Percentiles rank a stretch among this genome's conserved stretches.
Conservation (phyloP, 2,329 filamentous ascomycete genomes). For the Cercospora janseana region DNA sequence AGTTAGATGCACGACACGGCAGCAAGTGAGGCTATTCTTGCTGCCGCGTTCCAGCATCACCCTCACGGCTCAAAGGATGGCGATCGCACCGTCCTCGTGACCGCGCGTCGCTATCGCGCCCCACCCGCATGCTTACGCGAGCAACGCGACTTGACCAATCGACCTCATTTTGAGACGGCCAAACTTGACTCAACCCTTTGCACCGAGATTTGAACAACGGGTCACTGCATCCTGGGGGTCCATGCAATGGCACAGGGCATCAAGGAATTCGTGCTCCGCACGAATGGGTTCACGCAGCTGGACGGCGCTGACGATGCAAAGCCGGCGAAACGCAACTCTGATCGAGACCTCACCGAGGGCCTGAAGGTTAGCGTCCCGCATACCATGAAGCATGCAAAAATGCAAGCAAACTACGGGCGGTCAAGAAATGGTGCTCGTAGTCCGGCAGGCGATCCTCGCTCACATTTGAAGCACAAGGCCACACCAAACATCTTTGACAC, state of each 20-base stretch:
- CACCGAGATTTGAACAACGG: no score
- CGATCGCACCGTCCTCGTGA: slow-evolving; percentile 8
- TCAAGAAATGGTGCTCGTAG: not conserved
- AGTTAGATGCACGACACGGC: not conserved
- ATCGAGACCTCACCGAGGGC: not conserved
- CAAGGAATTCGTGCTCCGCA: slow-evolving; percentile 13
- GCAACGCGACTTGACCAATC: not conserved
- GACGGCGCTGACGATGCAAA: slow-evolving; percentile 7
- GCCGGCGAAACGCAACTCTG: not conserved
- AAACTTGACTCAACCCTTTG: not conserved
- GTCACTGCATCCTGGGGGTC: no score
- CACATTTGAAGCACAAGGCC: not conserved
- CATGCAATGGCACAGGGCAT: slow-evolving; percentile 1
- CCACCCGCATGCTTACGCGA: not conserved
- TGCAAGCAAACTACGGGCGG: slow-evolving; percentile 1
- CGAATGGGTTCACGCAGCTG: slow-evolving; percentile 3
- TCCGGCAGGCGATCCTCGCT: not conserved
- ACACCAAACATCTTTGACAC: slow-evolving; percentile 7
- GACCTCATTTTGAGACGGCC: not conserved
- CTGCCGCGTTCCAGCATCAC: slow-evolving; percentile 6
- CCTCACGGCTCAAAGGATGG: slow-evolving; percentile 8
- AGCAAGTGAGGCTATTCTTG: not conserved
- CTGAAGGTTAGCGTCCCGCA: slow-evolving; percentile 1
- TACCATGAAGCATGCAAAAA: not conserved
- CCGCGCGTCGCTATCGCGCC: slow-evolving; percentile 1